phyloP scores from a whole-genome alignment of 371 early-diverging fungal species.

The Circinella minor region DNA sequence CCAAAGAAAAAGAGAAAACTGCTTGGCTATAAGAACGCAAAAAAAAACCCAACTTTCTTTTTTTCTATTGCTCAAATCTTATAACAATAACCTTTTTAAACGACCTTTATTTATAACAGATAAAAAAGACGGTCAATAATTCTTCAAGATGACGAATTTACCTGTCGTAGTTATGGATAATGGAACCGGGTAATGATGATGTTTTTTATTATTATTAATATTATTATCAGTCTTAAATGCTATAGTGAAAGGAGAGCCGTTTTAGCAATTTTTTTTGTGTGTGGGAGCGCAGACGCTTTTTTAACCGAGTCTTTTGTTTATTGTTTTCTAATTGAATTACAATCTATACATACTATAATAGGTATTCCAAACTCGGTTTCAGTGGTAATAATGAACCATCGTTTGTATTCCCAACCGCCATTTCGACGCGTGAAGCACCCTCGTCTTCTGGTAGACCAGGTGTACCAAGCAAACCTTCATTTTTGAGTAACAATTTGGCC shows the following conservation, averaged over 20 bases:
- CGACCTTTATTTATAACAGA: not conserved
- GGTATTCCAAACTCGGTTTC: constrained; percentile 98
- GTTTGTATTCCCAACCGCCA: constrained; percentile 94
- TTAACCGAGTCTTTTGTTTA: not conserved
- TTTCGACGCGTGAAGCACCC: constrained; percentile 77
- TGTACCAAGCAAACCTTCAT: constrained; percentile 65
- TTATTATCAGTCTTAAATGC: too few species aligned
- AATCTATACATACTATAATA: constrained; percentile 30
- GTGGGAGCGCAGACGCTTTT: not conserved
- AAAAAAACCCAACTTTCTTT: not conserved
- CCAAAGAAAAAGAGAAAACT: constrained; percentile 1
- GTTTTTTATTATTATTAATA: too few species aligned
- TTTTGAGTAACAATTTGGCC: constrained; percentile 75
- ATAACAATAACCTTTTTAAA: not conserved
- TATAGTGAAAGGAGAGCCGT: too few species aligned
- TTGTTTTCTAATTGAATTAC: not conserved
- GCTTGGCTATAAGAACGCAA: not conserved
- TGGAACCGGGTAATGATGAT: constrained; percentile 82
- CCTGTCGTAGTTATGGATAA: constrained; percentile 93
- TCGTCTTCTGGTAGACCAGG: constrained; percentile 57
- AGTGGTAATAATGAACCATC: constrained; percentile 97
- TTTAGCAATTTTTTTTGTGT: too few species aligned
- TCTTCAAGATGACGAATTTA: constrained; percentile 49
- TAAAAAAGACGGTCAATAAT: constrained; percentile 3
- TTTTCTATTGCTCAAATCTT: not conserved